These are phyloP conservation scores for Clarireedia paspali DNA, from an alignment of 2,329 filamentous ascomycete genomes.

Conservation along the genomic window DNA sequence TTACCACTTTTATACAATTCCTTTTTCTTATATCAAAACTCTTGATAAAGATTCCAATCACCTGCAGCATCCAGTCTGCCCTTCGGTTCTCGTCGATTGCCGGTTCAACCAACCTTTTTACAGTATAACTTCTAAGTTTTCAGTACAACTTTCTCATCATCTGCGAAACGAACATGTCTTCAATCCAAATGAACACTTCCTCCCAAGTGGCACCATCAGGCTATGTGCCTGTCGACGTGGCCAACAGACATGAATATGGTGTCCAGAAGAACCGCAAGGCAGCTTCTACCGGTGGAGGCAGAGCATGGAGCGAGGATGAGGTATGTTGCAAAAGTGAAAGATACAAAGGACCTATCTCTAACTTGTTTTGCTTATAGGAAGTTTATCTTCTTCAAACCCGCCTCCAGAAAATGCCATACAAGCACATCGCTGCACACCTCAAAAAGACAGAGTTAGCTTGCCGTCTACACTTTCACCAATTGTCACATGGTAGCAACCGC, in stretches of 20 bases:
- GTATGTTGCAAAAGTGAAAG: slow-evolving; percentile 35
- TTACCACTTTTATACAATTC: slow-evolving; percentile 21
- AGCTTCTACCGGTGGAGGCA: slow-evolving; percentile 64
- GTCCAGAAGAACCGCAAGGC: slow-evolving; percentile 60
- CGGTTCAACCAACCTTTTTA: slow-evolving; percentile 25
- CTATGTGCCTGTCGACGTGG: slow-evolving; percentile 39
- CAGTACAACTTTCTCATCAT: slow-evolving; percentile 13
- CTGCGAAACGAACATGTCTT: slow-evolving; percentile 27
- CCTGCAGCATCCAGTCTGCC: slow-evolving; percentile 37
- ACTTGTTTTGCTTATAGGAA: slow-evolving; percentile 45
- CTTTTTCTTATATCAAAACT: slow-evolving; percentile 14
- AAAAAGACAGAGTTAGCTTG: slow-evolving; percentile 86
- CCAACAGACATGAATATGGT: slow-evolving; percentile 51
- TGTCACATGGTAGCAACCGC: slow-evolving; percentile 74
- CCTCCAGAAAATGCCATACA: slow-evolving; percentile 84
- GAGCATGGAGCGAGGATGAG: slow-evolving; percentile 83
- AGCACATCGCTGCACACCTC: slow-evolving; percentile 76
- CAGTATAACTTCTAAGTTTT: slow-evolving; percentile 12
- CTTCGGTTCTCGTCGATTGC: slow-evolving; percentile 28
- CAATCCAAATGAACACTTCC: slow-evolving; percentile 29
- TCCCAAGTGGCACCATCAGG: slow-evolving; percentile 23
- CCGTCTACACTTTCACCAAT: slow-evolving; percentile 79
- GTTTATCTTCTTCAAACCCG: slow-evolving; percentile 77
- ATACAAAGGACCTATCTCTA: neutral
- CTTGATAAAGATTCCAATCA: slow-evolving; percentile 35